Conservation (phyloP, 2,329 filamentous ascomycete species). For the Metarhizium sp. region DNA sequence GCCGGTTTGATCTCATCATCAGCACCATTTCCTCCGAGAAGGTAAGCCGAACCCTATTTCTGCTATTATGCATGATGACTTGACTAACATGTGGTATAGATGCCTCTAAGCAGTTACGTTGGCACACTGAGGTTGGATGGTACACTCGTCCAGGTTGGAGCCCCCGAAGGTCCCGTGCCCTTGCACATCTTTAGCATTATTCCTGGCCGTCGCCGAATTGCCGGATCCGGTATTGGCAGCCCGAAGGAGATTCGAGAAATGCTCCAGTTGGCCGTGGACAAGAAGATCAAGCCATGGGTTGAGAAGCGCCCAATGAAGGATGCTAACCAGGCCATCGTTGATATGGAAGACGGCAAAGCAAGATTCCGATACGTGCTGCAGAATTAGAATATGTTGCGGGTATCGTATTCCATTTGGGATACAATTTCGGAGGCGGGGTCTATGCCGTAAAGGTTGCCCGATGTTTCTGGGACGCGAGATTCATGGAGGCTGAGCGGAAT, state of each 20-base stretch:
- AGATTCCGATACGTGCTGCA: constrained; percentile 37
- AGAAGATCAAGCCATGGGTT: constrained; percentile 47
- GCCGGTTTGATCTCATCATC: constrained; percentile 48
- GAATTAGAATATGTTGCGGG: constrained; percentile 19
- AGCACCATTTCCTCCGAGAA: constrained; percentile 40
- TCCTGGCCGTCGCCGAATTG: constrained; percentile 39
- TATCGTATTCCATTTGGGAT: not conserved
- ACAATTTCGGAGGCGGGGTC: not conserved
- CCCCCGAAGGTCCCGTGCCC: constrained; percentile 12
- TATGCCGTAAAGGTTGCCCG: no score
- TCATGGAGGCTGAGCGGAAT: not conserved
- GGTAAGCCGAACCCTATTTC: constrained; percentile 5
- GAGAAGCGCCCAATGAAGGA: constrained; percentile 45
- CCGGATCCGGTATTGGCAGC: constrained; percentile 35
- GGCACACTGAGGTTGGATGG: constrained; percentile 48
- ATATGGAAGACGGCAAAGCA: constrained; percentile 45
- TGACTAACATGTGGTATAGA: constrained; percentile 16
- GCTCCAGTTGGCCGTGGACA: constrained; percentile 45
- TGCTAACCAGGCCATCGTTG: constrained; percentile 45
- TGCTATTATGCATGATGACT: not conserved
- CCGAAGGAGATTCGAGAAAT: constrained; percentile 51
- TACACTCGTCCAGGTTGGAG: constrained; percentile 55
- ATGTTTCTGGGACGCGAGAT: not conserved
- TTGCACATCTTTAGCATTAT: constrained; percentile 38
- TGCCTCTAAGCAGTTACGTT: constrained; percentile 55